Base-by-base conservation (phyloP, 2,329 filamentous ascomycete species). In the Colletotrichum noveboracense region DNA sequence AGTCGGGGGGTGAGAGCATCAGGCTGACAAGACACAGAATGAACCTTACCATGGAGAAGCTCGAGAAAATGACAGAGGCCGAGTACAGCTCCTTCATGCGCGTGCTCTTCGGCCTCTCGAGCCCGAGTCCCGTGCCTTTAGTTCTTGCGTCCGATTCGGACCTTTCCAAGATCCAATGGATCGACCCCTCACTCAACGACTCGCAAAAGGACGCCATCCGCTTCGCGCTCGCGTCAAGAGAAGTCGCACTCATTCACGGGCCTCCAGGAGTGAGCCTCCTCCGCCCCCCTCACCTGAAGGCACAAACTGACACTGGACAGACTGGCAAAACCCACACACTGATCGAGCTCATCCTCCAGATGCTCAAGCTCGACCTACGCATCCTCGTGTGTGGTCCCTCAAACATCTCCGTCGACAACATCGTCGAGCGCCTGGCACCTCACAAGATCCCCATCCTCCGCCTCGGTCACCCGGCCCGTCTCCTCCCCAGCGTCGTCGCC, bases 371-470 rank as follows among this genome's bases (percentile, higher is more conserved):
- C 28, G 90, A 92, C 38, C 89, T 93, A 70, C 92, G 96, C 2
- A 88, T 98, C 13, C 89, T 98, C 3, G 96, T 98, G n/a, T 98
- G 97, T 80, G 97, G 96, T 0, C 97, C 97, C 0, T 98, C 95
- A 34, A 99, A 99, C 83, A 96, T 99, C 79, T 97, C 95, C 1
- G 97, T 99, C 2, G 97, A 99, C 89, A 99, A 99, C 82, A 98
- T 99, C 74, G 96, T 98, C 10, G 97, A 99, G 85, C 93, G 97
- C 9, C 90, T 98, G 3, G 92, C 96, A 3, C 92, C 94, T 0
- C 94, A 96, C 83, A 96, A 95, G 80, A 89, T 98, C 2, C 94
- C 95, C 0, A 95, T 98, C 80, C 91, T 98, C 43, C 94, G 97
- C 3, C 91, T 99, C 1, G 97, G 97, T 2, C 97, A 99, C 84